These are phyloP conservation scores for Malbranchea cinnamomea DNA, from an alignment of 2,329 filamentous ascomycete species.

Conservation along the genomic window DNA sequence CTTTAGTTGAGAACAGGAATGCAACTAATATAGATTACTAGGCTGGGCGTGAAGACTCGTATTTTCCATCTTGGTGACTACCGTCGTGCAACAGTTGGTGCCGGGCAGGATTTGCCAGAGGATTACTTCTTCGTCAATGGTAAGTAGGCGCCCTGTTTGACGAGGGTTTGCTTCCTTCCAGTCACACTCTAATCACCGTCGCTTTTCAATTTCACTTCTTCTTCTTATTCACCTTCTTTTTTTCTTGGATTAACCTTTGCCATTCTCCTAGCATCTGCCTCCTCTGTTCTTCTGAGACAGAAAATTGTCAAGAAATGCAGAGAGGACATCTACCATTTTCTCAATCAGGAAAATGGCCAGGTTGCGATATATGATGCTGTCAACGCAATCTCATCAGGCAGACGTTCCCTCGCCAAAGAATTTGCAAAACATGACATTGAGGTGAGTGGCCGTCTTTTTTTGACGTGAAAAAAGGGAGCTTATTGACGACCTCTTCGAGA, in stretches of 20 bases:
- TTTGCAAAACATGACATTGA: constrained; percentile 96
- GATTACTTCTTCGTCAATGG: constrained; percentile 96
- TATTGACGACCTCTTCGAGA: constrained; percentile 36
- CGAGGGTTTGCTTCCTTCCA: neutral
- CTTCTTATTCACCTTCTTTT: neutral
- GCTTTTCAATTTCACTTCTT: neutral
- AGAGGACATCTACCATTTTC: constrained; percentile 90
- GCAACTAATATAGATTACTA: constrained; percentile 19
- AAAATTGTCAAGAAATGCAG: constrained; percentile 96
- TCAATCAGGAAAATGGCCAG: constrained; percentile 94
- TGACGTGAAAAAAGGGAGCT: no score
- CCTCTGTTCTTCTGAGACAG: constrained; percentile 83
- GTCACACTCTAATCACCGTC: neutral
- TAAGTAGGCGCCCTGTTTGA: constrained; percentile 14
- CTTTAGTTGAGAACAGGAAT: constrained; percentile 4
- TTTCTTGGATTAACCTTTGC: constrained; percentile 1
- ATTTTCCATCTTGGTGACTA: constrained; percentile 98
- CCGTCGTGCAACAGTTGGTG: constrained; percentile 74
- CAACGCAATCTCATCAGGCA: constrained; percentile 71
- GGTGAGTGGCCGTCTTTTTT: constrained; percentile 29
- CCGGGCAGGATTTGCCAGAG: constrained; percentile 71
- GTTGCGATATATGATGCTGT: constrained; percentile 98
- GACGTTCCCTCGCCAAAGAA: constrained; percentile 77
- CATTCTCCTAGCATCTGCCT: constrained; percentile 47
- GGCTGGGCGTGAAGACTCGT: constrained; percentile 92